Evolutionary conservation across 1,139 yeast species (phyloP).

Genomic region (Kodamaea fungicola): DNA sequence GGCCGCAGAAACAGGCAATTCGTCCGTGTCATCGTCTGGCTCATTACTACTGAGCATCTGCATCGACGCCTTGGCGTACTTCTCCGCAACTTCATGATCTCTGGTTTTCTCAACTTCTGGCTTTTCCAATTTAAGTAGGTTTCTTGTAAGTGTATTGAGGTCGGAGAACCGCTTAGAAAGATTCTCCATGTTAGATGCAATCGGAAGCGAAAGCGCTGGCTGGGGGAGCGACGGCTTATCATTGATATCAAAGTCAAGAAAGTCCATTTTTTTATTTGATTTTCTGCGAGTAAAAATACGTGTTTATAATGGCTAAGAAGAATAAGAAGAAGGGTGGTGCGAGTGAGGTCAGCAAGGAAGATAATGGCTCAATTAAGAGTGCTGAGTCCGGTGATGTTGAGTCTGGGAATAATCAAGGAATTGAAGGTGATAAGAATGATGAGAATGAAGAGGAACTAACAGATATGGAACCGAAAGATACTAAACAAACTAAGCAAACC

Average conservation of each 20-base stretch:
- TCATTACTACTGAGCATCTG: slow-evolving; percentile 8
- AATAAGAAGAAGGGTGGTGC: slow-evolving; percentile 20
- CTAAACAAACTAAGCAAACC: not conserved
- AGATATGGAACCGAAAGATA: not conserved
- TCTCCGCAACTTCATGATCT: slow-evolving; percentile 14
- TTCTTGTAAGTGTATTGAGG: slow-evolving; percentile 31
- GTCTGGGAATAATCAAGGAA: not conserved
- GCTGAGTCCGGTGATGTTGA: not conserved
- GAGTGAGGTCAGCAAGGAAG: not conserved
- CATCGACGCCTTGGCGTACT: slow-evolving; percentile 15
- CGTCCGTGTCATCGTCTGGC: slow-evolving; percentile 4
- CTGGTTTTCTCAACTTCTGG: slow-evolving; percentile 1
- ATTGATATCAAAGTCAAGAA: slow-evolving; percentile 37
- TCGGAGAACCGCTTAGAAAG: slow-evolving; percentile 34
- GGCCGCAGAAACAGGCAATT: not conserved
- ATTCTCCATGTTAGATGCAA: slow-evolving; percentile 38
- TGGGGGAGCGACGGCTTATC: slow-evolving; percentile 38
- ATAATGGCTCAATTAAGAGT: not conserved
- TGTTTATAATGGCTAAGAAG: slow-evolving; percentile 25
- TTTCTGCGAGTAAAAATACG: not conserved
- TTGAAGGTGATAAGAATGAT: not conserved
- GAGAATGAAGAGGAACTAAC: not conserved
- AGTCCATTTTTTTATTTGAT: slow-evolving; percentile 31
- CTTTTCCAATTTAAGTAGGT: slow-evolving; percentile 19
- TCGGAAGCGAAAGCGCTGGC: slow-evolving; percentile 44